phyloP scores from a whole-genome alignment of 2,329 filamentous ascomycete species.

The Pleomassaria siparia region DNA sequence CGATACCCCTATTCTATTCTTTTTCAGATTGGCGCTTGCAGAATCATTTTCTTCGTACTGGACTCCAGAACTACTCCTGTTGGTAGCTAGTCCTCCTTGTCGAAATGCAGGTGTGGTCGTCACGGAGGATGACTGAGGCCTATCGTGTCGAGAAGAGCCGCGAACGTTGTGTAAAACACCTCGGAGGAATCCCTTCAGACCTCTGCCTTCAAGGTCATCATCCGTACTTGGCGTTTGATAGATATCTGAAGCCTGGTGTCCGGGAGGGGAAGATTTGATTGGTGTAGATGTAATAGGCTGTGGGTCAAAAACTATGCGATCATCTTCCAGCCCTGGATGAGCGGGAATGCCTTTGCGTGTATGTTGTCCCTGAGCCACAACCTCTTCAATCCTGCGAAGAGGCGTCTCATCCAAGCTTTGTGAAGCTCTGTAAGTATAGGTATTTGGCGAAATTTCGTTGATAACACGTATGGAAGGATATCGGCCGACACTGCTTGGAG shows the following conservation, averaged over 20 bases:
- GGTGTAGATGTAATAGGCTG: conserved; percentile 12
- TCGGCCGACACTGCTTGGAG: conserved; percentile 23
- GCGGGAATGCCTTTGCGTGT: not conserved
- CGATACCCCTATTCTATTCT: not conserved
- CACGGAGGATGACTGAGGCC: not conserved
- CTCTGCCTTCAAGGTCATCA: conserved; percentile 10
- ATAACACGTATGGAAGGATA: conserved; percentile 17
- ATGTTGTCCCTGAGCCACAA: conserved; percentile 13
- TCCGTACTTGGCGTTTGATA: conserved; percentile 8
- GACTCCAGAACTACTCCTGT: not conserved
- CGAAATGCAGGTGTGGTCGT: not conserved
- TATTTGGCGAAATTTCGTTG: conserved; percentile 19
- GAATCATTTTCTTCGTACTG: not conserved
- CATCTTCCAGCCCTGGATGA: conserved; percentile 8
- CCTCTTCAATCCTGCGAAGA: conserved; percentile 21
- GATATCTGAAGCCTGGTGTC: conserved; percentile 7
- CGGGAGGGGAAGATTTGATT: conserved; percentile 6
- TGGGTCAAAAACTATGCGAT: conserved; percentile 6
- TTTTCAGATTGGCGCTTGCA: not conserved
- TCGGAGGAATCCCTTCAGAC: conserved; percentile 23
- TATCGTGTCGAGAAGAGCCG: conserved; percentile 15
- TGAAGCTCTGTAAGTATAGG: conserved; percentile 3
- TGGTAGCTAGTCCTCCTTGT: not conserved
- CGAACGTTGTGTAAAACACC: conserved; percentile 25
- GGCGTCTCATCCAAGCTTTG: conserved; percentile 20